A percentile compares a stretch with the other conserved stretches of the same genome.
phyloP scores from a whole-genome alignment of 495 filamentous ascomycete genomes.

The Tuber calosporum region DNA sequence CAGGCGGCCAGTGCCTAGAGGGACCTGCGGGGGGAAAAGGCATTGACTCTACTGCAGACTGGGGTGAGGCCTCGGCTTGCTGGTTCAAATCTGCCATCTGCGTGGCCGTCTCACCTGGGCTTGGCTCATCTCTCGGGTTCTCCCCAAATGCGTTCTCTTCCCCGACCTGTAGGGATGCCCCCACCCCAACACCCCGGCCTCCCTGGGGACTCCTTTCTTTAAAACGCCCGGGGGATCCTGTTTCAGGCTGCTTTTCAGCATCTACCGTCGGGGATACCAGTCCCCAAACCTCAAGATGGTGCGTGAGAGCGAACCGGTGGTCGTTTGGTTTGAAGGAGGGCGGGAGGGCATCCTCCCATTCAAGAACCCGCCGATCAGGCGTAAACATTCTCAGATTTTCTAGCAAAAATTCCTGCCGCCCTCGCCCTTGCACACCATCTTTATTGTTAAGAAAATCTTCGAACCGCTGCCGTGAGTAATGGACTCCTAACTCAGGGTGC shows the following conservation, averaged over 20 bases:
- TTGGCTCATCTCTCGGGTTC: not conserved
- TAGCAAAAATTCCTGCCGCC: not conserved
- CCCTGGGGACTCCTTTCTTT: not conserved
- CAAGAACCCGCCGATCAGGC: not conserved
- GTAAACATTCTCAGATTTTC: not conserved
- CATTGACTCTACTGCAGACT: not conserved
- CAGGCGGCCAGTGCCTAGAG: not conserved
- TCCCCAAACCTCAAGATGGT: not conserved
- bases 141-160: not conserved
- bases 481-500: not conserved
- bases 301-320: not conserved
- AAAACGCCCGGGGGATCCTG: not conserved
- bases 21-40: not conserved
- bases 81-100: not conserved
- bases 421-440: not conserved
- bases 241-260: not conserved
- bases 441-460: not conserved
- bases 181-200: not conserved
- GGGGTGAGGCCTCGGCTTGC: not conserved
- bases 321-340: not conserved
- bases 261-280: not conserved
- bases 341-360: not conserved
- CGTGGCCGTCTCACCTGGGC: not conserved
- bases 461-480: not conserved
- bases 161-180: not conserved